These are phyloP conservation scores for Hyphopichia fennica DNA, from an alignment of 1,139 yeast genomes.

Conservation along the genomic window DNA sequence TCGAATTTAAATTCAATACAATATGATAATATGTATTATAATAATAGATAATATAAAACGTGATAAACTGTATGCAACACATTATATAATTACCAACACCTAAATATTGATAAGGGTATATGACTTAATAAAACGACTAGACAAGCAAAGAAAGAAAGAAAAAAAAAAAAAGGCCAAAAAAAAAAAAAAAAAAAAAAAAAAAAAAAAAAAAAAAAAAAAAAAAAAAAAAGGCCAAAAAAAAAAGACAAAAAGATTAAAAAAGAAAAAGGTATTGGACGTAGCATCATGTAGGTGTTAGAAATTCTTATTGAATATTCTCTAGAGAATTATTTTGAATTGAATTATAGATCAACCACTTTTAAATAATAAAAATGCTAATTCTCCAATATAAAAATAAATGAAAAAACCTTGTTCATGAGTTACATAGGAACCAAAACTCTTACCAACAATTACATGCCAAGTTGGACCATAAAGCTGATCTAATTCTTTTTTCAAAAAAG, in stretches of 20 bases:
- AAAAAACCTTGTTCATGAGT: slow-evolving; percentile 88
- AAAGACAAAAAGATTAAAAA: too few relatives aligned
- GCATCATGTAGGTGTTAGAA: background rate
- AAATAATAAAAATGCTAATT: slow-evolving; percentile 76
- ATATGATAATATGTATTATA: background rate
- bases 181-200: too few relatives aligned
- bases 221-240: too few relatives aligned
- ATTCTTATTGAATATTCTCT: background rate
- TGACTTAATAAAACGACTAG: too few relatives aligned
- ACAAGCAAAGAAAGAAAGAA: too few relatives aligned
- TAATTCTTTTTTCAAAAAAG: slow-evolving; percentile 72
- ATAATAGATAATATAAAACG: background rate
- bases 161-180: too few relatives aligned
- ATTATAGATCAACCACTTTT: slow-evolving; percentile 67
- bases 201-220: too few relatives aligned
- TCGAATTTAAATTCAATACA: too few relatives aligned
- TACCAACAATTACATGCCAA: slow-evolving; percentile 96
- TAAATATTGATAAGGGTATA: too few relatives aligned
- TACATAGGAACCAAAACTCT: slow-evolving; percentile 89
- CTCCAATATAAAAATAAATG: slow-evolving; percentile 80
- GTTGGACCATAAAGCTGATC: slow-evolving; percentile 67
- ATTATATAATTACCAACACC: too few relatives aligned
- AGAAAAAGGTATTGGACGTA: background rate
- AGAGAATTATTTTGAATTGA: too few relatives aligned
- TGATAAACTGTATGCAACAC: background rate